Base-by-base conservation (phyloP, 1,139 yeast species). In the Suhomyces ambrosiae region DNA sequence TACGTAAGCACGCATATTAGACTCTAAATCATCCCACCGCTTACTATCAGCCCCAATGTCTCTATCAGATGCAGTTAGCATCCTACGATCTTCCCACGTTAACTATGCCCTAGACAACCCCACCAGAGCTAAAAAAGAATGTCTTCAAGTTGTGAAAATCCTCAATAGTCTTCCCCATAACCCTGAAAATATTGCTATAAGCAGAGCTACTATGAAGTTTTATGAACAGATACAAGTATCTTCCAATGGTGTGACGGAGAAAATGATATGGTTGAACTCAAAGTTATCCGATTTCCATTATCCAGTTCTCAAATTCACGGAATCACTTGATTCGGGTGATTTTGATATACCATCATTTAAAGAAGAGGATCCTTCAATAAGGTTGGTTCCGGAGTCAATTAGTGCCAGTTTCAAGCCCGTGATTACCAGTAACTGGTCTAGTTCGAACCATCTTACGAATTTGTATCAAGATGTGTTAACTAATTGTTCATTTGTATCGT, bases 401-500 rank as follows among this genome's bases (percentile, higher is more conserved):
- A 46, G 48, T 5, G 54, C 53, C 2, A 29, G 23, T 5, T 56
- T 53, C 30, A 32, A 39, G 9, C 40, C 31, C n/a, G 34, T 54
- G 33, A 49, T 13, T 2, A 28, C 38, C 14, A 40, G 28, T 26
- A 53, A 52, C 27, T 58, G 63, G 67, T 18, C 47, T 15, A 36
- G 50, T 5, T 14, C 19, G 3, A 37, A 30, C 2, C 61, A 55
- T 17, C 46, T 58, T 40, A 38, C 37, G 27, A 63, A 51, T 4
- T 55, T 73, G 14, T 67, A 71, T 52, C 87, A 81, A 50, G 86
- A 81, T 47, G 53, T 72, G 2, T 60, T 84, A 13, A 71, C 78
- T n/a, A 83, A 86, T 54, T 87, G 96, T 57, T 84, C 95, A 0
- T 77, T 86, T 48, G 87, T 86, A 2, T 82, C 88, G 3, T 72